Conservation (phyloP, 2,329 filamentous ascomycete species). For the Clarireedia monteithiana region DNA sequence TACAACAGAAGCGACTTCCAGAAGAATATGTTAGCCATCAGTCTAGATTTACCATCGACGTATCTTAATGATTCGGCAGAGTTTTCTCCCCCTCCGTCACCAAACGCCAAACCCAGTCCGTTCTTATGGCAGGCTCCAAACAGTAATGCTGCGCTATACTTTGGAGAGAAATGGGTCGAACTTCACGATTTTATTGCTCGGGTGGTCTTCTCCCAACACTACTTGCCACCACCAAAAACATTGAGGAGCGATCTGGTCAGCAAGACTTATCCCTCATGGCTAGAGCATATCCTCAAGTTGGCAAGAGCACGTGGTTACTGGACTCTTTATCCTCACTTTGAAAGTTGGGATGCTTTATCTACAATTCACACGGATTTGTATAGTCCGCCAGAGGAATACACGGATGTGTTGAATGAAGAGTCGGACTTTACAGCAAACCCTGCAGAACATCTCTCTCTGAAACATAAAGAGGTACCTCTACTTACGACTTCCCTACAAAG, state of each 20-base stretch:
- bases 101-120: slow-evolving; percentile 13
- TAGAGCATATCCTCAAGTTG: slow-evolving; percentile 70
- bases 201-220: slow-evolving; percentile 23
- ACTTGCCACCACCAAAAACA: slow-evolving; percentile 33
- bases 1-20: slow-evolving; percentile 38
- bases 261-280: slow-evolving; percentile 64
- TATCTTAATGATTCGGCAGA: slow-evolving; percentile 52
- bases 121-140: slow-evolving; percentile 84
- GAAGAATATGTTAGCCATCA: slow-evolving; percentile 64
- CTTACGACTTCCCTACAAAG: slow-evolving; percentile 43
- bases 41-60: slow-evolving; percentile 63
- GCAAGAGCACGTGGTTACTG: slow-evolving; percentile 70
- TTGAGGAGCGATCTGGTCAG: slow-evolving; percentile 52
- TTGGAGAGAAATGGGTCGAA: slow-evolving; percentile 81
- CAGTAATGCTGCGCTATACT: slow-evolving; percentile 72
- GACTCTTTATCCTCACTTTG: slow-evolving; percentile 66
- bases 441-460: slow-evolving; percentile 20
- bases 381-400: slow-evolving; percentile 62
- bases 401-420: slow-evolving; percentile 5
- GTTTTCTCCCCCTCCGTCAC: slow-evolving; percentile 40
- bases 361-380: slow-evolving; percentile 72
- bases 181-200: slow-evolving; percentile 69
- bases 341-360: slow-evolving; percentile 42
- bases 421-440: slow-evolving; percentile 25
- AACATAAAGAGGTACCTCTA: slow-evolving; percentile 29